Evolutionary conservation across 108 stramenopile species (phyloP).

Genomic region (Ochromonas danica): DNA sequence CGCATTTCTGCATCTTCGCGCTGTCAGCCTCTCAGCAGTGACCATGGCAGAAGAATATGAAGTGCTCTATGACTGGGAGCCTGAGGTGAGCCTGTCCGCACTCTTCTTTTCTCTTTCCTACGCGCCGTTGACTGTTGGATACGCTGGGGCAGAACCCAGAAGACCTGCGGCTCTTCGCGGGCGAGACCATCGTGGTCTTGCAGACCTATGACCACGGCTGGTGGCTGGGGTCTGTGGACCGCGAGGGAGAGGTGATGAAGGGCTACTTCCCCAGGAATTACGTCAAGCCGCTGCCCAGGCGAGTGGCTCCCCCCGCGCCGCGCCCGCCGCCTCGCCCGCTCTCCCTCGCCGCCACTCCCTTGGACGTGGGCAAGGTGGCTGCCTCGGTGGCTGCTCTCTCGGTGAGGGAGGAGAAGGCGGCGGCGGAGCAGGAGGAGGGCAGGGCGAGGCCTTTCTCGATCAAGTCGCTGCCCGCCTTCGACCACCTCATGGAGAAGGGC

Average conservation of each 20-base stretch:
- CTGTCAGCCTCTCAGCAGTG: no score
- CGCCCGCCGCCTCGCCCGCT: conserved; percentile 1
- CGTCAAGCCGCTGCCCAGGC: not conserved
- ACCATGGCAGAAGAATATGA: no score
- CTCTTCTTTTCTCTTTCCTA: not conserved
- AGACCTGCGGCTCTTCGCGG: not conserved
- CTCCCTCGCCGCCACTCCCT: not conserved
- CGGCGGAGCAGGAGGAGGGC: not conserved
- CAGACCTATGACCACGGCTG: not conserved
- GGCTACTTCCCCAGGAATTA: conserved; percentile 27
- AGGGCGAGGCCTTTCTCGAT: not conserved
- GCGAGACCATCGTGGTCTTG: not conserved
- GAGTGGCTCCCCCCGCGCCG: not conserved
- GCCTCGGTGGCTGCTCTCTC: not conserved
- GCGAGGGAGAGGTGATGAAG: not conserved
- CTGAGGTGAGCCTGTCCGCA: not conserved
- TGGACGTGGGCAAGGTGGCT: not conserved
- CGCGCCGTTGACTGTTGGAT: not conserved
- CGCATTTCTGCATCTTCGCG: no score
- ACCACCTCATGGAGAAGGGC: conserved; percentile 1
- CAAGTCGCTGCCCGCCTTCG: not conserved
- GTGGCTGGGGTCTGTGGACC: not conserved
- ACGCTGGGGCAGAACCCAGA: not conserved
- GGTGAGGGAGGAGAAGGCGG: not conserved
- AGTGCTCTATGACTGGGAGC: conserved; percentile 1